Conservation (phyloP, 805 yeast species). For the Starmera dryadoides region DNA sequence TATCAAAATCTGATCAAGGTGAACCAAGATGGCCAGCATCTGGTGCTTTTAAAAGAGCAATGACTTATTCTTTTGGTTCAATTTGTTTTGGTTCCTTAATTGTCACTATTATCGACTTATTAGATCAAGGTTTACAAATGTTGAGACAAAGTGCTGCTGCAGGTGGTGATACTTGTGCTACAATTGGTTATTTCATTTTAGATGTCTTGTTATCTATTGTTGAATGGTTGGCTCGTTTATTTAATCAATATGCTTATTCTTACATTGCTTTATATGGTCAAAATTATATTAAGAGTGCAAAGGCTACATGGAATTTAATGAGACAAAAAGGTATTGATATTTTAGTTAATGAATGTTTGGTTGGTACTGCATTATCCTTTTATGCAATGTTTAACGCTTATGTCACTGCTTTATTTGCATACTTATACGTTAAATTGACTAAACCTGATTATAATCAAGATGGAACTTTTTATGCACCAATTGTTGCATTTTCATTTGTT, state of each 20-base stretch:
- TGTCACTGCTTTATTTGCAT: slow-evolving; percentile 54
- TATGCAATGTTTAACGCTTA: slow-evolving; percentile 69
- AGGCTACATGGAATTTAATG: slow-evolving; percentile 73
- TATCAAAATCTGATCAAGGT: slow-evolving; percentile 67
- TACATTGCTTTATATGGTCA: slow-evolving; percentile 85
- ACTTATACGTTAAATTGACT: slow-evolving; percentile 59
- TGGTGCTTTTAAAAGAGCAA: slow-evolving; percentile 72
- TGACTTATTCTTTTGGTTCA: slow-evolving; percentile 85
- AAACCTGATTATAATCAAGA: slow-evolving; percentile 53
- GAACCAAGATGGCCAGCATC: slow-evolving; percentile 75
- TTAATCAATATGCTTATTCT: slow-evolving; percentile 86
- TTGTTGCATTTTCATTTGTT: slow-evolving; percentile 66
- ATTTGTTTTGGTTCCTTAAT: slow-evolving; percentile 79
- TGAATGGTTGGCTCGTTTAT: slow-evolving; percentile 77
- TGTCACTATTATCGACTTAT: slow-evolving; percentile 63
- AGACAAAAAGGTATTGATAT: slow-evolving; percentile 80
- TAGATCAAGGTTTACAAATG: slow-evolving; percentile 47
- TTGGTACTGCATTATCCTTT: slow-evolving; percentile 72
- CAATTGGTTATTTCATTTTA: slow-evolving; percentile 43
- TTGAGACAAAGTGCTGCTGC: slow-evolving; percentile 45
- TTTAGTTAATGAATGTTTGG: slow-evolving; percentile 74
- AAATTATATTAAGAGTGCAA: slow-evolving; percentile 66
- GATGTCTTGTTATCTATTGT: slow-evolving; percentile 56
- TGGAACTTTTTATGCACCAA: slow-evolving; percentile 62
- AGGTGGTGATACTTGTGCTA: slow-evolving; percentile 45